Evolutionary conservation across 306 rosid genomes (phyloP), one percentile per base, ranked within the genome.

Genomic region (Astragalus glycyphyllos): DNA sequence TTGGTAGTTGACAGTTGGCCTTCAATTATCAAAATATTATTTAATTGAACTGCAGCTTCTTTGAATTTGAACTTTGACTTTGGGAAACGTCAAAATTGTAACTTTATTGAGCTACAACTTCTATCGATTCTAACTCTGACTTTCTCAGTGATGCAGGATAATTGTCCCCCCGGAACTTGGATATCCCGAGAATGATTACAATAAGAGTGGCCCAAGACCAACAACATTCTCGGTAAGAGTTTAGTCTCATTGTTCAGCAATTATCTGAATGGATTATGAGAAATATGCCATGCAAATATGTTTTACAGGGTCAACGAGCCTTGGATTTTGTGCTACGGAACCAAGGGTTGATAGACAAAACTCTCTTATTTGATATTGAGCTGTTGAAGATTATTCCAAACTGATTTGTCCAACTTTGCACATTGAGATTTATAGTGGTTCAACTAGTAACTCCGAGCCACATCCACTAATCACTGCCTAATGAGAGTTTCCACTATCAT

Each of bases 281-380:
- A 23, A 74, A 69, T 61, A 56, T 68, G 65, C 77, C 62, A 68
- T 71, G 23, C 16, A 41, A 76, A 74, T 80, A 60, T 82, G 60
- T 80, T 73, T 84, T 51, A 23, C 83, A 91, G 99, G 99, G 99
- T 50, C 99, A 91, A 68, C 82, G 96, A 81, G 97, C 99, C 44
- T 83, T 94, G 83, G 99, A 89, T 77, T 94, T 91, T 71, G 97
- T 91, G 56, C 84, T 91, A 66, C 79, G 89, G 86, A 94, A 94
- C 83, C 96, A 94, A 77, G 97, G 99, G 29, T 69, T 95, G 82
- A 91, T 95, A 79, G 99, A 95, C 90, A 91, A 91, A 89, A 95
- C 97, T 44, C 99, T 91, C 65, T 84, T 95, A 82, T 95, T 91
- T 71, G 97, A 95, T 75, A 86, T 95, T 35, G 99, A 95, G 76